Conservation (phyloP, 345 rosid genomes). For the Melaleuca quinquenervia region DNA sequence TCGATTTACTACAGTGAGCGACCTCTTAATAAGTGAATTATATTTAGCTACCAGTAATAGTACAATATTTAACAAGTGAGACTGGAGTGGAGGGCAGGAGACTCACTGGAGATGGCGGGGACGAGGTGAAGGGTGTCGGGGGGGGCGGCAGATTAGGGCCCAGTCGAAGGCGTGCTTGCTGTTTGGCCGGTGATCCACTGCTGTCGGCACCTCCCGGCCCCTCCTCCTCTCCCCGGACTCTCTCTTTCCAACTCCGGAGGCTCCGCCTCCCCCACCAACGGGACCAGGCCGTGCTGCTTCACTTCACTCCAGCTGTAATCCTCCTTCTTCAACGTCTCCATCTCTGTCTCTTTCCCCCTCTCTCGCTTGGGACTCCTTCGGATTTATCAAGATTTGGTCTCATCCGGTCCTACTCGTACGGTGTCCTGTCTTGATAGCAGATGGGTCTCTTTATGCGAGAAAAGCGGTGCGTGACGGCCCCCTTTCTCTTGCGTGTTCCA, state of each 20-base stretch:
- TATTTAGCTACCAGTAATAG: not conserved
- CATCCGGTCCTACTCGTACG: not conserved
- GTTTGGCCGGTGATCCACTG: conserved; percentile 55
- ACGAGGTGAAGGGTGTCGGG: conserved; percentile 84
- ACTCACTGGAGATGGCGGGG: conserved; percentile 65
- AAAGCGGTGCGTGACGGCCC: not conserved
- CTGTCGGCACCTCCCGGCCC: conserved; percentile 48
- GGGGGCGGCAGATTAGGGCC: conserved; percentile 59
- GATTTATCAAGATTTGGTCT: not conserved
- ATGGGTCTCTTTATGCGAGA: not conserved
- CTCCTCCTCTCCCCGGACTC: conserved; percentile 65
- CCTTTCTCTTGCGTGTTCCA: not conserved
- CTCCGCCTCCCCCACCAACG: conserved; percentile 18
- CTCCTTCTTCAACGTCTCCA: conserved; percentile 47
- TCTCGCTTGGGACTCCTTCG: not conserved
- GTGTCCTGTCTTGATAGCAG: not conserved
- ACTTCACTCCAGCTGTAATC: conserved; percentile 64
- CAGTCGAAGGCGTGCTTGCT: conserved; percentile 62
- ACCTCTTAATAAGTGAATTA: not conserved
- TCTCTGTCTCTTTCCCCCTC: not conserved
- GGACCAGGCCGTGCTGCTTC: conserved; percentile 42
- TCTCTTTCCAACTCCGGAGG: conserved; percentile 62
- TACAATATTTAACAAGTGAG: not conserved
- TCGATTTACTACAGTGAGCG: not conserved
- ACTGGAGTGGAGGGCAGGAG: not conserved